A percentile compares a stretch with the other conserved stretches of the same genome.
Evolutionary conservation across 805 yeast species (phyloP).

Genomic region (Candida lessepsii): DNA sequence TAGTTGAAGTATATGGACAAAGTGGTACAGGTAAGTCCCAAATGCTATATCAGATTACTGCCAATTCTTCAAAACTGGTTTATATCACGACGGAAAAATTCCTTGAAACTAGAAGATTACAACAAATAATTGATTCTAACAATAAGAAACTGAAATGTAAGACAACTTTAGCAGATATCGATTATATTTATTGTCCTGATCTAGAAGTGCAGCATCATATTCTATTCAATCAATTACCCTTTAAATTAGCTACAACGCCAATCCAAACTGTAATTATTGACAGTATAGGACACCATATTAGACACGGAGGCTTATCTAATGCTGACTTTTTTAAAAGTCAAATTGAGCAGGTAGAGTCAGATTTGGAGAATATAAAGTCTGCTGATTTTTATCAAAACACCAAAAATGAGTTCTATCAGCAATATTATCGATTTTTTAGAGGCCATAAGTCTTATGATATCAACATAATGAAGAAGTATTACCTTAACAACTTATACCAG

Average conservation of each 20-base stretch:
- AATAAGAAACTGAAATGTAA: conserved; percentile 10
- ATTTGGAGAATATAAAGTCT: conserved; percentile 8
- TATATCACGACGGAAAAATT: conserved; percentile 77
- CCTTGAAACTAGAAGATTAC: conserved; percentile 62
- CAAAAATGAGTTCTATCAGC: conserved; percentile 18
- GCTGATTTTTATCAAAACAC: conserved; percentile 15
- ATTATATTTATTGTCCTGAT: conserved; percentile 59
- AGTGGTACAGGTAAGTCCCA: conserved; percentile 89
- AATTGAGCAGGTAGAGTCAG: conserved; percentile 12
- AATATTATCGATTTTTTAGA: conserved; percentile 21
- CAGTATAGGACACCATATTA: conserved; percentile 77
- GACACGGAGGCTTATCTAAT: conserved; percentile 50
- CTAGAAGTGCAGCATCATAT: conserved; percentile 75
- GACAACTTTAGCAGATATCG: conserved; percentile 25
- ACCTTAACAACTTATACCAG: conserved; percentile 43
- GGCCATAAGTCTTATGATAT: conserved; percentile 23
- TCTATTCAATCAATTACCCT: conserved; percentile 65
- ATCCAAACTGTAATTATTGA: conserved; percentile 61
- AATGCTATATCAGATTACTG: conserved; percentile 62
- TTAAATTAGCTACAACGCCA: conserved; percentile 32
- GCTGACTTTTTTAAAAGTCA: conserved; percentile 31
- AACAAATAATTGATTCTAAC: conserved; percentile 21
- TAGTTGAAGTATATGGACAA: conserved; percentile 78
- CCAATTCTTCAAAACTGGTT: conserved; percentile 48
- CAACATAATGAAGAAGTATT: conserved; percentile 40